A percentile compares a stretch with the other conserved stretches of the same genome.
Evolutionary conservation across 2,329 filamentous ascomycete genomes (phyloP).

Genomic region (Pezicula rhizophila): DNA sequence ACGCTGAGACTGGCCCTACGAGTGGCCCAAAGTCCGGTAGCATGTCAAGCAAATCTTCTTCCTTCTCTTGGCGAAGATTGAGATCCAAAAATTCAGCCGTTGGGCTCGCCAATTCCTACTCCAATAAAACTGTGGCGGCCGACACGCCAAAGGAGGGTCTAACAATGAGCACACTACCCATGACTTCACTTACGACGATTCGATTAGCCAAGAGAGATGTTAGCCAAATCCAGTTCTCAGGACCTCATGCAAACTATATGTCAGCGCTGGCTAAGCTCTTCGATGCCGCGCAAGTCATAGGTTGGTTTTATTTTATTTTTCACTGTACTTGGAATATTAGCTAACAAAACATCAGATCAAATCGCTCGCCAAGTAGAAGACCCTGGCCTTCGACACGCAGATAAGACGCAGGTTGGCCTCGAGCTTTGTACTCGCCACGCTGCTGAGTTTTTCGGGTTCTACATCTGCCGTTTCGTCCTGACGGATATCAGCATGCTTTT

Average conservation of each 20-base stretch:
- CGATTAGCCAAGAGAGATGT: constrained; percentile 69
- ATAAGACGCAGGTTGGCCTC: constrained; percentile 89
- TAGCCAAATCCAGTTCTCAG: constrained; percentile 63
- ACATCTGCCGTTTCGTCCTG: constrained; percentile 91
- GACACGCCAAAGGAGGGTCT: constrained; percentile 52
- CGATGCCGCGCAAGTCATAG: constrained; percentile 86
- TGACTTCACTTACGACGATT: constrained; percentile 60
- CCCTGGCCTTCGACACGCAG: constrained; percentile 83
- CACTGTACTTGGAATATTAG: constrained; percentile 19
- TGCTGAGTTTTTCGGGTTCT: constrained; percentile 96
- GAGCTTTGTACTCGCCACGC: constrained; percentile 91
- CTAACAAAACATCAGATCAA: constrained; percentile 57
- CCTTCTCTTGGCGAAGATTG: constrained; percentile 84
- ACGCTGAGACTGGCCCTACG: constrained; percentile 37
- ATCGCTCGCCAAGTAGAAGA: constrained; percentile 95
- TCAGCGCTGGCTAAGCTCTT: constrained; percentile 81
- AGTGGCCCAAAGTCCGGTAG: constrained; percentile 47
- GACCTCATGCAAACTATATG: constrained; percentile 89
- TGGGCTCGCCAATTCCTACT: constrained; percentile 46
- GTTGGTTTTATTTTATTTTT: constrained; percentile 47
- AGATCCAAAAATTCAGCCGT: constrained; percentile 81
- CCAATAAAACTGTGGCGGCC: constrained; percentile 36
- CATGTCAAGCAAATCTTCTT: constrained; percentile 68
- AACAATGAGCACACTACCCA: constrained; percentile 70
- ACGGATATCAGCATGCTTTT: constrained; percentile 76